A percentile compares a stretch with the other conserved stretches of the same genome.
Conservation (phyloP, 352 stramenopile genomes). For the Pythium coloratum region DNA sequence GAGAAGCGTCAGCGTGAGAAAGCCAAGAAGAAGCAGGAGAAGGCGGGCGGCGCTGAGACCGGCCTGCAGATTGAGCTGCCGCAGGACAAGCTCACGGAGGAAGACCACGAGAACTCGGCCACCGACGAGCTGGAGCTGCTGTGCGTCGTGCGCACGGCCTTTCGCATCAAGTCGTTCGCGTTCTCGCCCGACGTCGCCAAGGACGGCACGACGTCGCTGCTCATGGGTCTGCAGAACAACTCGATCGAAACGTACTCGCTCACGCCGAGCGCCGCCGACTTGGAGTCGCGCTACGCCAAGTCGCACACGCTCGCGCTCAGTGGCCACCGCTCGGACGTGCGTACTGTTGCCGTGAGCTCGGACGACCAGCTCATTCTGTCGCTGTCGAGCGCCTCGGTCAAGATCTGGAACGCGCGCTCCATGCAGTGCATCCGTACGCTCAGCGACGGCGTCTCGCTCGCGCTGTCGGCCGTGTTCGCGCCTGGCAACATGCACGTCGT, state of each 20-base stretch:
- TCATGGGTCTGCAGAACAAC: slow-evolving; percentile 92
- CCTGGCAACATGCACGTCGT: slow-evolving; percentile 97
- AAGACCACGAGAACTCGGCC: slow-evolving; percentile 62
- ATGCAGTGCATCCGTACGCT: slow-evolving; percentile 91
- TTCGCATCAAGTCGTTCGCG: slow-evolving; percentile 88
- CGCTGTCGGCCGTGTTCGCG: slow-evolving; percentile 94
- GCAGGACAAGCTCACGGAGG: slow-evolving; percentile 39
- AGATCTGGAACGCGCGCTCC: slow-evolving; percentile 92
- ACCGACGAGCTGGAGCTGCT: slow-evolving; percentile 86
- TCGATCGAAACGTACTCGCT: slow-evolving; percentile 88
- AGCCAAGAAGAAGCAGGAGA: slow-evolving; percentile 69
- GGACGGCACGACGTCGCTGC: slow-evolving; percentile 76
- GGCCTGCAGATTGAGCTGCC: slow-evolving; percentile 28
- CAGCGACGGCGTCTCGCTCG: slow-evolving; percentile 73
- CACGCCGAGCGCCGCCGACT: slow-evolving; percentile 45
- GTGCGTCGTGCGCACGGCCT: slow-evolving; percentile 78
- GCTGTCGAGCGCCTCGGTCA: slow-evolving; percentile 82
- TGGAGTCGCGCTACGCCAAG: slow-evolving; percentile 72
- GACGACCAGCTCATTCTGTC: slow-evolving; percentile 92
- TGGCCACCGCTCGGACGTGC: slow-evolving; percentile 93
- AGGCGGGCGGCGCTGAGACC: slow-evolving; percentile 20
- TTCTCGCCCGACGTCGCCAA: slow-evolving; percentile 85
- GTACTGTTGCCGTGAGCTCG: slow-evolving; percentile 81
- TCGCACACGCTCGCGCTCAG: slow-evolving; percentile 71
- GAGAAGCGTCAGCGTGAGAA: slow-evolving; percentile 90